phyloP scores from a whole-genome alignment of 352 stramenopile species.

The Phytopythium delawarense region DNA sequence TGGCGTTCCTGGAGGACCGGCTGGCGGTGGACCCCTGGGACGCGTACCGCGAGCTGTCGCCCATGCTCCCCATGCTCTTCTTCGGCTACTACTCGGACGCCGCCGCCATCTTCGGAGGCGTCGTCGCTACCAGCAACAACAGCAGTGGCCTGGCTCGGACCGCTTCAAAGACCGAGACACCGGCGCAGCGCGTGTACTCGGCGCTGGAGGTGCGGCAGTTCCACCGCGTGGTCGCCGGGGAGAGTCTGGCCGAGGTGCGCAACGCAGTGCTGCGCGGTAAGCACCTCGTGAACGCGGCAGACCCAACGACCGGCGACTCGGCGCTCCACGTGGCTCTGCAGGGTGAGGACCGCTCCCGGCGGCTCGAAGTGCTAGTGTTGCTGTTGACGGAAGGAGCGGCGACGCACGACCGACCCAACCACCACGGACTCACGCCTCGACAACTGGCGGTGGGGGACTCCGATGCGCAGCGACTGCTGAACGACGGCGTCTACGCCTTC shows the following conservation, averaged over 20 bases:
- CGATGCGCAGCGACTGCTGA: slow-evolving; percentile 24
- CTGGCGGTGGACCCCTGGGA: slow-evolving; percentile 56
- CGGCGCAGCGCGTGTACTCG: slow-evolving; percentile 13
- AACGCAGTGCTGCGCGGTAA: slow-evolving; percentile 40
- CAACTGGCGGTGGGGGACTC: slow-evolving; percentile 33
- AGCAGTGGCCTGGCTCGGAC: neutral
- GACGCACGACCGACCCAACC: slow-evolving; percentile 38
- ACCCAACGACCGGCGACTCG: slow-evolving; percentile 48
- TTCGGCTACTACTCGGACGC: slow-evolving; percentile 56
- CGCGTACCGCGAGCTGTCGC: slow-evolving; percentile 45
- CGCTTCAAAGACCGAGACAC: neutral
- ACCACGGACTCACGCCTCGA: slow-evolving; percentile 43
- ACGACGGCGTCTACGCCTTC: slow-evolving; percentile 49
- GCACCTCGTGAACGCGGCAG: slow-evolving; percentile 53
- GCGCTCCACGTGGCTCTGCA: slow-evolving; percentile 50
- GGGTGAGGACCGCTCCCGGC: slow-evolving; percentile 41
- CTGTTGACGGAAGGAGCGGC: slow-evolving; percentile 56
- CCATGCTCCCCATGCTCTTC: slow-evolving; percentile 58
- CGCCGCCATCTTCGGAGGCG: slow-evolving; percentile 47
- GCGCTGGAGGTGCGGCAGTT: slow-evolving; percentile 35
- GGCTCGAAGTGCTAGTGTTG: slow-evolving; percentile 38
- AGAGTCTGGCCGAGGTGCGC: slow-evolving; percentile 51
- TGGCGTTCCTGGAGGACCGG: slow-evolving; percentile 46
- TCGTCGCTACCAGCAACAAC: slow-evolving; percentile 8
- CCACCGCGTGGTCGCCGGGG: slow-evolving; percentile 35